Percentiles rank a stretch among this genome's conserved stretches.
These are phyloP conservation scores for Saururus chinensis DNA, from an alignment of 164 flowering plant species.

Conservation along the genomic window DNA sequence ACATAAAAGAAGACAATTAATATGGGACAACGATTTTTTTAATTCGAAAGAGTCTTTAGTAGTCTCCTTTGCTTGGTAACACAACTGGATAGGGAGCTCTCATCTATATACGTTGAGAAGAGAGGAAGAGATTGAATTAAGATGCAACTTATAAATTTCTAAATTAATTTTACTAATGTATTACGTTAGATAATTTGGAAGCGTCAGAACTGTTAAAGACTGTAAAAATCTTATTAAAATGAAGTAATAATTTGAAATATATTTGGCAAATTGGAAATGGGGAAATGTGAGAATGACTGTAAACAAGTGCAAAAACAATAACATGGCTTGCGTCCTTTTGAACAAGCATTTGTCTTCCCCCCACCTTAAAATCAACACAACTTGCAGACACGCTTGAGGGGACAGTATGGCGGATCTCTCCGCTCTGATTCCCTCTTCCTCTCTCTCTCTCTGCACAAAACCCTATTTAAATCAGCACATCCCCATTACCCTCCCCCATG, in stretches of 20 bases:
- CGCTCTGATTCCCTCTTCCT: conserved; percentile 2
- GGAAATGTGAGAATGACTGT: background rate
- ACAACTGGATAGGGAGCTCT: no score
- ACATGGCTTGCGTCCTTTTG: conserved; percentile 28
- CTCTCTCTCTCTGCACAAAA: conserved; percentile 8
- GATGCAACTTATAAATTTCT: no score
- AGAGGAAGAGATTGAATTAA: background rate
- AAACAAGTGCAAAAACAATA: conserved; percentile 8
- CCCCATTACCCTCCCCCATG: conserved; percentile 18
- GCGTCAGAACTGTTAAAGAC: background rate
- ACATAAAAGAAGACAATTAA: no score
- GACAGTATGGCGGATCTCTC: conserved; percentile 33
- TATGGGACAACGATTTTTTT: no score
- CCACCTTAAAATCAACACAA: conserved; percentile 13
- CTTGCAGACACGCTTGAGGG: conserved; percentile 17
- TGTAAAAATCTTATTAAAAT: background rate
- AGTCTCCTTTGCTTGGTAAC: no score
- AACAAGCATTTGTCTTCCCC: conserved; percentile 18
- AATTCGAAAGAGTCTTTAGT: no score
- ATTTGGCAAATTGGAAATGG: background rate
- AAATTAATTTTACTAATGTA: no score
- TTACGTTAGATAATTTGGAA: background rate
- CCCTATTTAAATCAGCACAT: conserved; percentile 11
- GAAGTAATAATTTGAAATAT: no score
- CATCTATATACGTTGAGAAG: background rate